phyloP scores from a whole-genome alignment of 2,329 filamentous ascomycete species.

The Thelonectria olida region DNA sequence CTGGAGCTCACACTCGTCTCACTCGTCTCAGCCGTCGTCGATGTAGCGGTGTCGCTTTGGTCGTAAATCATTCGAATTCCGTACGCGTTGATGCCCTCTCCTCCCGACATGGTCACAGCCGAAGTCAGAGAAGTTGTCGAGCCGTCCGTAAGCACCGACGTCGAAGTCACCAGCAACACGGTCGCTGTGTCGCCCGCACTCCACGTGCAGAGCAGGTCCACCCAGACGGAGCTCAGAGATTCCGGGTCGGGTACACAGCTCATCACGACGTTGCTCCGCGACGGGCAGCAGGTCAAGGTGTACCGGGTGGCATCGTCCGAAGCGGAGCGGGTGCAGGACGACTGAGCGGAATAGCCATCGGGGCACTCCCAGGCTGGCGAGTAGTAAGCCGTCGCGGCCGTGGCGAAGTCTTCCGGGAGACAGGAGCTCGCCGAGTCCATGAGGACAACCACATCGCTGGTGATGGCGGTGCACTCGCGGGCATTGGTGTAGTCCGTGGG shows the following conservation, averaged over 20 bases:
- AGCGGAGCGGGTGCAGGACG: constrained; percentile 38
- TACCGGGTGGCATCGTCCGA: constrained; percentile 38
- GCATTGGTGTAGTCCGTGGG: constrained; percentile 24
- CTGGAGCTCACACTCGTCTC: constrained; percentile 9
- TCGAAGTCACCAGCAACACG: constrained; percentile 38
- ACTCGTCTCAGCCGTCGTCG: constrained; percentile 18
- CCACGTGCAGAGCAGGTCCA: constrained; percentile 46
- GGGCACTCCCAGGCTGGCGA: constrained; percentile 45
- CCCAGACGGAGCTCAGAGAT: constrained; percentile 35
- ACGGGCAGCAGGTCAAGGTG: constrained; percentile 49
- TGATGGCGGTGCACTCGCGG: constrained; percentile 20
- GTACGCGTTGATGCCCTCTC: constrained; percentile 44
- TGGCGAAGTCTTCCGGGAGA: constrained; percentile 41
- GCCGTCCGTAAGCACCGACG: constrained; percentile 20
- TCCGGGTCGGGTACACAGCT: constrained; percentile 41
- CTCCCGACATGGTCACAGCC: constrained; percentile 31
- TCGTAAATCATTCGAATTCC: constrained; percentile 49
- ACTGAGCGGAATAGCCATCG: constrained; percentile 40
- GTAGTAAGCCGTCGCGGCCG: constrained; percentile 41
- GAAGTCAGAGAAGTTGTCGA: constrained; percentile 34
- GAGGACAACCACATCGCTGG: constrained; percentile 23
- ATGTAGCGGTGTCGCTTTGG: constrained; percentile 36
- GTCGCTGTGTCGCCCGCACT: constrained; percentile 38
- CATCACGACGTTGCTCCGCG: constrained; percentile 36
- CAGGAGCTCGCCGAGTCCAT: constrained; percentile 42